phyloP scores from a whole-genome alignment of 345 rosid species.

The Acer campestre region DNA sequence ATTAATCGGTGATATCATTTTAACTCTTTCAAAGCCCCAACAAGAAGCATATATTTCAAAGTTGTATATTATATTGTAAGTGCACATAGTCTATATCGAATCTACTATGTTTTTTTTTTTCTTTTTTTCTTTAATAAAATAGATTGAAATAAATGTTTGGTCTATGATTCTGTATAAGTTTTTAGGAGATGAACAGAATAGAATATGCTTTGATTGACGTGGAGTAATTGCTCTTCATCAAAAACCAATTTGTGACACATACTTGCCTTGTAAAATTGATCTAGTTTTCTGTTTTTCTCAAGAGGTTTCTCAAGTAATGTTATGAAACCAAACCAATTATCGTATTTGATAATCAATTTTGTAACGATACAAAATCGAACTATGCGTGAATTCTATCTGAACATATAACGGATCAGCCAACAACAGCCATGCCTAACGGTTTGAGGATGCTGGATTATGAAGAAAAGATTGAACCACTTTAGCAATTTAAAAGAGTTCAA shows the following conservation, averaged over 20 bases:
- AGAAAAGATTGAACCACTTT: neutral
- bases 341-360: too few relatives aligned
- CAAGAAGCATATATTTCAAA: too few relatives aligned
- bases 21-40: too few relatives aligned
- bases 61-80: too few relatives aligned
- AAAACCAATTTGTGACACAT: neutral
- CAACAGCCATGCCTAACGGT: neutral
- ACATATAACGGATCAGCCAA: neutral
- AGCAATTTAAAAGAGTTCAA: neutral
- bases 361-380: too few relatives aligned
- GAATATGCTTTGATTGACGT: slow-evolving; percentile 12
- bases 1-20: too few relatives aligned
- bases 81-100: neutral
- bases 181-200: neutral
- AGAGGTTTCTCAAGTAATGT: too few relatives aligned
- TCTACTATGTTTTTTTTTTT: neutral
- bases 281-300: neutral
- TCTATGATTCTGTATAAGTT: too few relatives aligned
- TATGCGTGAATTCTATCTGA: too few relatives aligned
- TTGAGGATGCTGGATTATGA: slow-evolving; percentile 2
- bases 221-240: neutral
- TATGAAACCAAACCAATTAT: too few relatives aligned
- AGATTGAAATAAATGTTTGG: neutral
- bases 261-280: neutral
- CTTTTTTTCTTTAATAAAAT: too few relatives aligned